These are phyloP conservation scores for Mrakiaceae sp. DNA, from an alignment of 1,284 basidiomycete genomes.

Conservation along the genomic window DNA sequence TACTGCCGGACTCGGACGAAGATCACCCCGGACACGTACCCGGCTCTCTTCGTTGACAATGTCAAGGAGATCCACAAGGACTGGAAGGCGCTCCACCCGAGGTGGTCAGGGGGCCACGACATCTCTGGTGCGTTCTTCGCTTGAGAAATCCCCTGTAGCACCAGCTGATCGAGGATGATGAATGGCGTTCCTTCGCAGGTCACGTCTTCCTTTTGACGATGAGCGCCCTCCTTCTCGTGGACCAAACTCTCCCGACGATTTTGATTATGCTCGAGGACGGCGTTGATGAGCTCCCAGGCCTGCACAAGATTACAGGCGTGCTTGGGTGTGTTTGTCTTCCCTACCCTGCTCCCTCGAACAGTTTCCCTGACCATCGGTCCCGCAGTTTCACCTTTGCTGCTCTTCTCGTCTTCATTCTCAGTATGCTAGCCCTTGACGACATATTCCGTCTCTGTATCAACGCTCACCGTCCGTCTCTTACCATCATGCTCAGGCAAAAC, in stretches of 20 bases:
- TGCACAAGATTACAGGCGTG: conserved; percentile 5
- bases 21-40: neutral
- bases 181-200: neutral
- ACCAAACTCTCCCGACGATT: conserved; percentile 3
- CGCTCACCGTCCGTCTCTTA: neutral
- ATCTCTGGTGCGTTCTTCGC: neutral
- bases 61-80: neutral
- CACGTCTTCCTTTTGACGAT: conserved; percentile 16
- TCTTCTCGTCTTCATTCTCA: conserved; percentile 15
- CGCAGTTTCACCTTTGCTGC: neutral
- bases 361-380: too few relatives aligned
- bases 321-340: neutral
- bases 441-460: neutral
- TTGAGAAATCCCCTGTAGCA: too few relatives aligned
- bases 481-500: conserved; percentile 10
- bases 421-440: neutral
- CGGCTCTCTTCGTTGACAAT: neutral
- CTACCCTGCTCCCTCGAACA: too few relatives aligned
- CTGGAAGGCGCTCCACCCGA: conserved; percentile 3
- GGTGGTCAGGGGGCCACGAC: conserved; percentile 16
- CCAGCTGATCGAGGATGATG: too few relatives aligned
- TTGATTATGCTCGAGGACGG: conserved; percentile 1
- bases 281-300: neutral
- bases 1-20: neutral
- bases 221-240: conserved; percentile 8